These are phyloP conservation scores for Suillus discolor DNA, from an alignment of 768 basidiomycete genomes.

Conservation along the genomic window DNA sequence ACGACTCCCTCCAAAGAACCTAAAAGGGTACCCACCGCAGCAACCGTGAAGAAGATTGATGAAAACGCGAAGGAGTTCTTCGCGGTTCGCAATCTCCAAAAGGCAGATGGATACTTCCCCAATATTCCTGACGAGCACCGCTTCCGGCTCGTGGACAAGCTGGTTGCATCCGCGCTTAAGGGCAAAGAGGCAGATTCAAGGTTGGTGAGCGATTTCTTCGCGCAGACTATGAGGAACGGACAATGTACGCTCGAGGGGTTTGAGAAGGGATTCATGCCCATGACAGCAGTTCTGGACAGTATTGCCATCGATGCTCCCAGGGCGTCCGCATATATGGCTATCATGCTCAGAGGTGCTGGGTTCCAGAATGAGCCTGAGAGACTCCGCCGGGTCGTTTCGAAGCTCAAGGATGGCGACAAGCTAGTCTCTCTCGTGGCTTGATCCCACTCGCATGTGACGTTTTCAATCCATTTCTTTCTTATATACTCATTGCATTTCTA, in stretches of 20 bases:
- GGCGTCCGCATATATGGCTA: slow-evolving; percentile 75
- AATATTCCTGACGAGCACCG: slow-evolving; percentile 69
- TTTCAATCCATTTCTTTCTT: slow-evolving; percentile 12
- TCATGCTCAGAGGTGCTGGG: slow-evolving; percentile 70
- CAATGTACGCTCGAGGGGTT: slow-evolving; percentile 62
- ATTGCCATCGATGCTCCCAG: slow-evolving; percentile 89
- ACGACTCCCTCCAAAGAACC: slow-evolving; percentile 51
- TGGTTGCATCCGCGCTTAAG: slow-evolving; percentile 76
- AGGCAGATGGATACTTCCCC: slow-evolving; percentile 87
- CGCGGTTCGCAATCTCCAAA: slow-evolving; percentile 78
- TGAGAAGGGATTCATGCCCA: slow-evolving; percentile 71
- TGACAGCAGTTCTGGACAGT: slow-evolving; percentile 83
- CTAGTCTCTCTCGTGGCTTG: slow-evolving; percentile 52
- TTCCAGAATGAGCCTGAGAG: slow-evolving; percentile 61
- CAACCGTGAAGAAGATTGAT: slow-evolving; percentile 71
- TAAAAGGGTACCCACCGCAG: slow-evolving; percentile 40
- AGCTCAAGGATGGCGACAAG: slow-evolving; percentile 61
- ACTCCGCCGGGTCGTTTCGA: slow-evolving; percentile 56
- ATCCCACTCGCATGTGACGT: slow-evolving; percentile 17
- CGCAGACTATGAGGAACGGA: slow-evolving; percentile 57
- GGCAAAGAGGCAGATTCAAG: slow-evolving; percentile 80
- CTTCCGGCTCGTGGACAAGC: slow-evolving; percentile 67
- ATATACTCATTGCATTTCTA: slow-evolving; percentile 10
- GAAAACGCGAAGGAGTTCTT: slow-evolving; percentile 90
- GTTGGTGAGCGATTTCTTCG: slow-evolving; percentile 78